Evolutionary conservation across 805 yeast genomes (phyloP).

Genomic region (Yamadazyma endophytica): DNA sequence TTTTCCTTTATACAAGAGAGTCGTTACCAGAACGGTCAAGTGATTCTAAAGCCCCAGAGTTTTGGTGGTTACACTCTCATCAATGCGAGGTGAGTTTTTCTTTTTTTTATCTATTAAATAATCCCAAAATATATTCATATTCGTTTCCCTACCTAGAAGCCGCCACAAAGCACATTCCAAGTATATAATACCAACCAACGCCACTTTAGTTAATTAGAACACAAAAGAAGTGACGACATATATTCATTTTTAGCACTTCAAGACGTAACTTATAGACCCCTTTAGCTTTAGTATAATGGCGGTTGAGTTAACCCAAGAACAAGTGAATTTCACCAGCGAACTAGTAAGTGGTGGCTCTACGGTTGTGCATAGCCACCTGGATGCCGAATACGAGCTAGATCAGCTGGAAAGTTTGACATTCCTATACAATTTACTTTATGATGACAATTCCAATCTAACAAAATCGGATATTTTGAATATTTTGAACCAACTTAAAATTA

Average conservation of each 20-base stretch:
- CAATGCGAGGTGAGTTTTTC: no score
- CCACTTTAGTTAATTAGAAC: neutral
- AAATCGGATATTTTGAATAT: slow-evolving; percentile 33
- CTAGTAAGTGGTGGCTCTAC: slow-evolving; percentile 1
- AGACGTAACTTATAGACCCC: no score
- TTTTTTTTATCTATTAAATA: no score
- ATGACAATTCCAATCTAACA: slow-evolving; percentile 26
- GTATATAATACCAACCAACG: no score
- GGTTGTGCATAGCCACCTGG: slow-evolving; percentile 3
- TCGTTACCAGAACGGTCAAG: no score
- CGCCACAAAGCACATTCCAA: no score
- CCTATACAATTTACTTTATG: slow-evolving; percentile 35
- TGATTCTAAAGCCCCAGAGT: no score
- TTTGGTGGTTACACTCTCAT: no score
- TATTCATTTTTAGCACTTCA: neutral
- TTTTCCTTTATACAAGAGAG: no score
- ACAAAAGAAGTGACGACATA: neutral
- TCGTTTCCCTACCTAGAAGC: no score
- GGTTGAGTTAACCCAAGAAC: slow-evolving; percentile 7
- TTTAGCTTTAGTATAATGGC: no score
- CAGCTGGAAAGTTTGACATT: slow-evolving; percentile 40
- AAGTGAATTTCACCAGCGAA: slow-evolving; percentile 4
- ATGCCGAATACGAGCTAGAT: slow-evolving; percentile 32
- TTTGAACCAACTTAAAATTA: slow-evolving; percentile 29
- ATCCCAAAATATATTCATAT: no score